Percentiles rank a stretch among this genome's conserved stretches.
These are phyloP conservation scores for Gelatoporia subvermispora DNA, from an alignment of 768 basidiomycete species.

Conservation along the genomic window DNA sequence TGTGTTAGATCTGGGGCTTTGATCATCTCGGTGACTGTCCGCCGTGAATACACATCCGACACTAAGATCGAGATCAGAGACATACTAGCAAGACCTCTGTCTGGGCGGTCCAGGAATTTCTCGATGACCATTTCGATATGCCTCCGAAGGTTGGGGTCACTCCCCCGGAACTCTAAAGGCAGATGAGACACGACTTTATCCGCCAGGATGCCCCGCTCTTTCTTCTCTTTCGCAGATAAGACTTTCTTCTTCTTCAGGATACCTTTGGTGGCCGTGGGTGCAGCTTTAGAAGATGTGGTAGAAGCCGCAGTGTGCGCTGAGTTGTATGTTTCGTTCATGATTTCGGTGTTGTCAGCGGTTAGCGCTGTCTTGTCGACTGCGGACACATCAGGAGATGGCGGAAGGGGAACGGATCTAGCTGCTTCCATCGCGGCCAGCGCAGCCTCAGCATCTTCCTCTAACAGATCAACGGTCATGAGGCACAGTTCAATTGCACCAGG, in stretches of 20 bases:
- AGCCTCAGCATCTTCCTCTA: conserved; percentile 56
- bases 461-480: too few relatives aligned
- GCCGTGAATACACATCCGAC: not conserved
- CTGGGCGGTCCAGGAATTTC: conserved; percentile 60
- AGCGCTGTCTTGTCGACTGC: conserved; percentile 25
- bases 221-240: conserved; percentile 75
- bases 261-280: conserved; percentile 33
- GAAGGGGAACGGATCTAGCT: conserved; percentile 23
- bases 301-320: conserved; percentile 29
- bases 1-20: conserved; percentile 80
- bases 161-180: conserved; percentile 88
- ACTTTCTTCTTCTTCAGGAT: conserved; percentile 58
- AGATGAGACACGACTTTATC: conserved; percentile 72
- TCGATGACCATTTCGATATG: conserved; percentile 81
- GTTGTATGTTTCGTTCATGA: conserved; percentile 18
- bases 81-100: conserved; percentile 59
- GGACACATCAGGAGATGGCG: conserved; percentile 18
- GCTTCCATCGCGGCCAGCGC: conserved; percentile 50
- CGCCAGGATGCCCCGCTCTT: conserved; percentile 65
- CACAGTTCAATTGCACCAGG: not conserved
- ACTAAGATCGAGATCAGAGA: not conserved
- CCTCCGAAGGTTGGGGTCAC: conserved; percentile 74
- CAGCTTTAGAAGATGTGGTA: conserved; percentile 35
- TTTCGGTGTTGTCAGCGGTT: conserved; percentile 30
- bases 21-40: conserved; percentile 70